Base-by-base conservation (phyloP, 2,329 filamentous ascomycete genomes). In the Diaporthe capsici region DNA sequence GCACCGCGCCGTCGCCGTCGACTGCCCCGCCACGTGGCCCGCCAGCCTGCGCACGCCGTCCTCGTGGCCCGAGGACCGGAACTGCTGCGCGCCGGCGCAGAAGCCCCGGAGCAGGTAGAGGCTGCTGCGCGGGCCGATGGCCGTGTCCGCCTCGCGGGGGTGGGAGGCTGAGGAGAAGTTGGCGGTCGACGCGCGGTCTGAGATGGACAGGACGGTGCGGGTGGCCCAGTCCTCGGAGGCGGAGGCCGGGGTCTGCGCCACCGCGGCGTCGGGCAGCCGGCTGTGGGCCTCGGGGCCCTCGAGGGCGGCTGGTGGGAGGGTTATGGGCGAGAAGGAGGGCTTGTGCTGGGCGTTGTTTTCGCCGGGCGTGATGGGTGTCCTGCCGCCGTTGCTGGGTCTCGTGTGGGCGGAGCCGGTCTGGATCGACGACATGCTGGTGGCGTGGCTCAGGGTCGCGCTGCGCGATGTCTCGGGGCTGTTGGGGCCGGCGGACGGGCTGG, bases 61-160 rank as follows among this genome's bases (percentile, higher is more conserved):
- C 78, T 82, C 82, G 60, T 84, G 82, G 0, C 83, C 83, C 9
- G 81, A 83, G 7, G 80, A 74, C 20, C 82, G 80, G 77, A 85
- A 86, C 4, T 78, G 79, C n/a, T 81, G 81, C 9, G 85, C 84
- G 1, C 85, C 85, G 9, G 81, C 75, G 77, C 86, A 87, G 65
- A 87, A 83, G 0, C 85, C 84, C 13, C 82, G 82, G 25, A 84
- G 76, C 39, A 80, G 79, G 60, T 82, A 80, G 47, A 85, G 82
- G 3, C 82, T 84, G 77, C 84, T 86, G 22, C 81, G 80, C 0
- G 82, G 76, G 0, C 84, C 82, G 37, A 87, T 84, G 53, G 76
- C 77, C 74, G 80, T 81, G 71, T 83, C 82, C 20, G 79, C 77
- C 71, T 78, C 76, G 78, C 74, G 70, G 7, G 70, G 74, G 77